A percentile compares a stretch with the other conserved stretches of the same genome.
phyloP scores from a whole-genome alignment of 306 rosid species.

The Begonia loranthoides region DNA sequence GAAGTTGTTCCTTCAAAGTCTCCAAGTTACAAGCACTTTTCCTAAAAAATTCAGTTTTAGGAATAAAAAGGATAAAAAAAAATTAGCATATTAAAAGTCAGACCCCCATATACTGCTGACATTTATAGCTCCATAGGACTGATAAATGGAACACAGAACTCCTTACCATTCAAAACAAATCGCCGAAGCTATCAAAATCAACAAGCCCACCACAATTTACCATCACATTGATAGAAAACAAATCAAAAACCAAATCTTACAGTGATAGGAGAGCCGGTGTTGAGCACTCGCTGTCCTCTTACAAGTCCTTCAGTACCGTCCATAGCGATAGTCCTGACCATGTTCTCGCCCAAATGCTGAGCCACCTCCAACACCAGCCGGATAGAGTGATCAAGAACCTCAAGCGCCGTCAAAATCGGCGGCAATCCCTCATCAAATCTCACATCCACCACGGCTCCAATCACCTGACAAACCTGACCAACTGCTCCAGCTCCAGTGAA shows the following conservation, averaged over 20 bases:
- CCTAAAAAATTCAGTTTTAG: too few species aligned
- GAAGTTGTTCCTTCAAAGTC: too few species aligned
- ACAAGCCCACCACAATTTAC: background rate
- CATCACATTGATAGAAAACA: background rate
- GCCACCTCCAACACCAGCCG: constrained; percentile 68
- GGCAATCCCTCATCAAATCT: constrained; percentile 70
- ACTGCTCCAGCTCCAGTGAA: constrained; percentile 58
- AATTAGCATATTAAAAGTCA: background rate
- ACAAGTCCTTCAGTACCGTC: constrained; percentile 84
- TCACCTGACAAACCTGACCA: constrained; percentile 70
- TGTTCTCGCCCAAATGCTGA: constrained; percentile 74
- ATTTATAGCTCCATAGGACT: background rate
- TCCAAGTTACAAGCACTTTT: too few species aligned
- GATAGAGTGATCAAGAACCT: constrained; percentile 47
- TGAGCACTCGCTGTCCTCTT: constrained; percentile 70
- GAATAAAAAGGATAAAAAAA: background rate
- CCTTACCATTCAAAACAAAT: background rate
- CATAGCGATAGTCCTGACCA: constrained; percentile 85
- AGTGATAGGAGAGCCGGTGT: constrained; percentile 78
- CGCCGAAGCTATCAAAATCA: background rate
- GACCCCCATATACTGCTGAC: background rate
- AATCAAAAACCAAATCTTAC: constrained; percentile 16
- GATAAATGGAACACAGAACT: background rate
- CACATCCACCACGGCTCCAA: constrained; percentile 81
- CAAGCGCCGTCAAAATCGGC: constrained; percentile 64